Percentiles rank a stretch among this genome's conserved stretches.
Conservation (phyloP, 805 yeast species). For the Cyberlindnera japonica region DNA sequence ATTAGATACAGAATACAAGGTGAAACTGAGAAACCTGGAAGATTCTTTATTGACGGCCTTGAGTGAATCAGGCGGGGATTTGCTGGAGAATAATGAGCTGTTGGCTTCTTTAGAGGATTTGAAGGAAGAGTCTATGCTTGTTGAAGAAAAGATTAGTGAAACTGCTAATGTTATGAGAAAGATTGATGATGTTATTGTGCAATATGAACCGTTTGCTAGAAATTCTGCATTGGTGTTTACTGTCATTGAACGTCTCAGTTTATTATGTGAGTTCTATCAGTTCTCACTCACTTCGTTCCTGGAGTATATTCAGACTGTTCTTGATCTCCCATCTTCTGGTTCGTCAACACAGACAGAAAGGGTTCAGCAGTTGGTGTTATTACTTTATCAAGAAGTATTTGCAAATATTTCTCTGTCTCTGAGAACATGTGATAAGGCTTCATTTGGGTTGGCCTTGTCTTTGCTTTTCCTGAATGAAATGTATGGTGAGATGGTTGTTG, state of each 20-base stretch:
- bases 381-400: constrained; percentile 46
- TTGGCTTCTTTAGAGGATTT: constrained; percentile 58
- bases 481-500: constrained; percentile 17
- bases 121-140: constrained; percentile 56
- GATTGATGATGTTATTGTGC: constrained; percentile 45
- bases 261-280: constrained; percentile 52
- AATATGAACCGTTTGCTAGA: constrained; percentile 52
- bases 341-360: constrained; percentile 10
- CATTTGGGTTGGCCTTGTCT: constrained; percentile 39
- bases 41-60: constrained; percentile 52
- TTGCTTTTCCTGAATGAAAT: constrained; percentile 23
- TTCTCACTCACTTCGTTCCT: constrained; percentile 49
- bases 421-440: constrained; percentile 33
- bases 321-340: constrained; percentile 5
- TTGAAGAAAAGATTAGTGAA: constrained; percentile 50
- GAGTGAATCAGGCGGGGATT: constrained; percentile 52
- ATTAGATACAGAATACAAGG: constrained; percentile 56
- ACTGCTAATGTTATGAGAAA: constrained; percentile 51
- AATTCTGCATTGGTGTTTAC: constrained; percentile 50
- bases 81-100: constrained; percentile 65
- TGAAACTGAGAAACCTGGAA: constrained; percentile 54
- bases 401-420: constrained; percentile 39
- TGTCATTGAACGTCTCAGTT: constrained; percentile 40
- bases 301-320: constrained; percentile 32
- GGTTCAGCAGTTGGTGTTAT: constrained; percentile 31